A percentile compares a stretch with the other conserved stretches of the same genome.
phyloP scores from a whole-genome alignment of 129 eudicot species.

The Silybum marianum region DNA sequence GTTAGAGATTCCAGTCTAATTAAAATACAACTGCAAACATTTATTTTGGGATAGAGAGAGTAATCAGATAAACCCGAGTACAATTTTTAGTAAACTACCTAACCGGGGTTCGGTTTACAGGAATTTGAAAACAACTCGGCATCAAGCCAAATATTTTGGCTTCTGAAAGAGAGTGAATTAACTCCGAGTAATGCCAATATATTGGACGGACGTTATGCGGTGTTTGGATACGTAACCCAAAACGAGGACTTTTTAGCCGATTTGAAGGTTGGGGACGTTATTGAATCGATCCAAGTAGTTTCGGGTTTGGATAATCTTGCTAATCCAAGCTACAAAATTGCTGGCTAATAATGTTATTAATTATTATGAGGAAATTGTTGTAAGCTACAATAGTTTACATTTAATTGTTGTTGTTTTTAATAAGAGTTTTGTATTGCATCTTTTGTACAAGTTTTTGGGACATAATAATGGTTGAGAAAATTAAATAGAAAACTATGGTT shows the following conservation, averaged over 20 bases:
- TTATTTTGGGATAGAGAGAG: background rate
- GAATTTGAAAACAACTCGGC: constrained; percentile 95
- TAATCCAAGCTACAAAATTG: constrained; percentile 98
- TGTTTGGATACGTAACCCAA: constrained; percentile 88
- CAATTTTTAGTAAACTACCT: background rate
- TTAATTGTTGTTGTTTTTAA: constrained; percentile 13
- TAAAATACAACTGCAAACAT: background rate
- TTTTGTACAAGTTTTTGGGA: constrained; percentile 16
- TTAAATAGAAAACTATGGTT: background rate
- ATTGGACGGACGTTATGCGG: constrained; percentile 90
- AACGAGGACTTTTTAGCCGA: constrained; percentile 91
- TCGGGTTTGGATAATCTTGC: constrained; percentile 91
- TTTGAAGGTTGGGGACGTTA: constrained; percentile 92
- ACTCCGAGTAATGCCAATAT: constrained; percentile 98
- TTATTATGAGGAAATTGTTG: constrained; percentile 36
- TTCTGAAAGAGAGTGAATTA: constrained; percentile 94
- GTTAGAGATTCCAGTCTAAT: background rate
- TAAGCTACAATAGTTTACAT: constrained; percentile 22
- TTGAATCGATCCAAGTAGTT: constrained; percentile 90
- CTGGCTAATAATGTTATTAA: constrained; percentile 80
- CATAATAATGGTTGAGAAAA: constrained; percentile 17
- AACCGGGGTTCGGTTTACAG: constrained; percentile 34
- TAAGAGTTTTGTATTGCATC: constrained; percentile 10
- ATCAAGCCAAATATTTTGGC: constrained; percentile 96
- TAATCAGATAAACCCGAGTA: background rate